A percentile compares a stretch with the other conserved stretches of the same genome.
These are phyloP conservation scores for Erysimum pusillum DNA, from an alignment of 441 rosid genomes.

Conservation along the genomic window DNA sequence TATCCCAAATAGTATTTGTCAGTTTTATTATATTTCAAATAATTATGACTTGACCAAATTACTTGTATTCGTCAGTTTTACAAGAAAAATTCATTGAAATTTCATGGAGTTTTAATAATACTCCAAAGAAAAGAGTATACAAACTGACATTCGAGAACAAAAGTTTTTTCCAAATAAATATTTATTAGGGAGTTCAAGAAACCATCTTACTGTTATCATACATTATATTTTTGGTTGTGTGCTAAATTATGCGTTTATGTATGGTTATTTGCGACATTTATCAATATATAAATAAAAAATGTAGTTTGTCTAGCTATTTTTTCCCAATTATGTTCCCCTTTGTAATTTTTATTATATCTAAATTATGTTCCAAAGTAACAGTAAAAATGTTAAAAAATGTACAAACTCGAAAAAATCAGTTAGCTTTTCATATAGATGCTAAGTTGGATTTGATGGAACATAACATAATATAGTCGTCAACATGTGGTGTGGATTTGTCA, in stretches of 20 bases:
- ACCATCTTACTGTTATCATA: no score
- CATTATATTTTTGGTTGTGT: neutral
- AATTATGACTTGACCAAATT: neutral
- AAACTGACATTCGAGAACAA: neutral
- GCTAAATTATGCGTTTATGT: neutral
- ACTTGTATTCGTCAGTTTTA: neutral
- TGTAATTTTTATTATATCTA: slow-evolving; percentile 1
- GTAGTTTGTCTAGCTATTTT: neutral
- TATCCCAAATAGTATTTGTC: neutral
- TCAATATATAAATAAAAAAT: no score
- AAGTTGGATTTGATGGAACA: slow-evolving; percentile 48
- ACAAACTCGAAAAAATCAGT: slow-evolving; percentile 14
- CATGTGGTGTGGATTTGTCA: slow-evolving; percentile 48
- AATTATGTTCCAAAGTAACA: slow-evolving; percentile 3
- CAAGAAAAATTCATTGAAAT: neutral
- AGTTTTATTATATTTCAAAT: neutral
- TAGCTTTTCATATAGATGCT: slow-evolving; percentile 38
- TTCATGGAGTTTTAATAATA: neutral
- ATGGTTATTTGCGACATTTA: no score
- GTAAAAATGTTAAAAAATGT: neutral
- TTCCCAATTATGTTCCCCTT: neutral
- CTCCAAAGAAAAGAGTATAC: neutral
- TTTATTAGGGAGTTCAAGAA: no score
- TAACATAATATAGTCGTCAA: slow-evolving; percentile 42
- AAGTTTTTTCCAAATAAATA: no score